These are phyloP conservation scores for Caryopteris hybrid DNA, from an alignment of 305 asterid species.

Conservation along the genomic window DNA sequence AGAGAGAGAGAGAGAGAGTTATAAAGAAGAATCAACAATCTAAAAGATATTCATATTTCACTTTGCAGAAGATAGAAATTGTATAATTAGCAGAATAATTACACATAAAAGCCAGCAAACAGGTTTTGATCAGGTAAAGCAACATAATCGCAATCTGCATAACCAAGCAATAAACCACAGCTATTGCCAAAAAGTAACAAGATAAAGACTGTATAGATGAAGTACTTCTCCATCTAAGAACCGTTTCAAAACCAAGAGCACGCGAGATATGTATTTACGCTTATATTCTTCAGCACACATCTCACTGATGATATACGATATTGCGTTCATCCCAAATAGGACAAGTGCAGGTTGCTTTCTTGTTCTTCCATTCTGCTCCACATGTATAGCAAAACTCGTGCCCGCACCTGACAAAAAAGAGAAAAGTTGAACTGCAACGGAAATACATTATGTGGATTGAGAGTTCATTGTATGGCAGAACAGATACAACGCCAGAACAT, in stretches of 20 bases:
- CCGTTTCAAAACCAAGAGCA: background rate
- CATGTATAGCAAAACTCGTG: slow-evolving; percentile 62
- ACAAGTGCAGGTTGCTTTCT: slow-evolving; percentile 49
- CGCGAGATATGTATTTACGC: background rate
- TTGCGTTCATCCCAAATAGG: slow-evolving; percentile 49
- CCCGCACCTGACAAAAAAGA: too few species aligned
- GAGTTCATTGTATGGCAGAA: background rate
- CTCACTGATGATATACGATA: slow-evolving; percentile 8
- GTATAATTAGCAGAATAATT: background rate
- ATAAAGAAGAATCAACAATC: too few species aligned
- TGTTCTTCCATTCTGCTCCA: slow-evolving; percentile 53
- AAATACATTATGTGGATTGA: background rate
- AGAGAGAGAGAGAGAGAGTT: too few species aligned
- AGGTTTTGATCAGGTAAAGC: background rate
- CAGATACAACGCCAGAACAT: too few species aligned
- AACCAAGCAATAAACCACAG: background rate
- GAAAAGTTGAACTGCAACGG: too few species aligned
- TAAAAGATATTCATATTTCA: too few species aligned
- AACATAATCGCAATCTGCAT: background rate
- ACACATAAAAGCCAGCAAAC: background rate
- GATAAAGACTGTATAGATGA: background rate
- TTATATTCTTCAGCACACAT: background rate
- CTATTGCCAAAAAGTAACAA: background rate
- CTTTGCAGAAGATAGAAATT: background rate
- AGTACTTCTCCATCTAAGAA: background rate